A percentile compares a stretch with the other conserved stretches of the same genome.
Evolutionary conservation across 2,329 filamentous ascomycete genomes (phyloP).

Genomic region (Talaromyces albobiverticillius): DNA sequence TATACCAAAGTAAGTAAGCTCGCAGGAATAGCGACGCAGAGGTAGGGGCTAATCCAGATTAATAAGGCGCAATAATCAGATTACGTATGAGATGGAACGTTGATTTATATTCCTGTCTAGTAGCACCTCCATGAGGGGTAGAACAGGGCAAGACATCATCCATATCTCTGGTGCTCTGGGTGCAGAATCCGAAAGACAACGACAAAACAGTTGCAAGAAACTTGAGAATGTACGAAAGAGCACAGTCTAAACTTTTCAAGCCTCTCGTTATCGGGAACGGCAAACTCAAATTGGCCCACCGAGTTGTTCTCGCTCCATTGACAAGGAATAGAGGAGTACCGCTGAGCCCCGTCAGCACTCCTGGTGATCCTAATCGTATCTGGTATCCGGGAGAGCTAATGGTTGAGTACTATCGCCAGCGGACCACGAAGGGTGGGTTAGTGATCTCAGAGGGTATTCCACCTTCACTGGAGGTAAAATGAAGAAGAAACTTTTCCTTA

Average conservation of each 20-base stretch:
- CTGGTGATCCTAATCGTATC: slow-evolving; percentile 48
- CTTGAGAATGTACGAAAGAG: slow-evolving; percentile 11
- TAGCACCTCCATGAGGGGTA: too few relatives aligned
- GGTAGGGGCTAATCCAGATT: too few relatives aligned
- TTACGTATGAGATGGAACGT: too few relatives aligned
- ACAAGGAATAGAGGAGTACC: slow-evolving; percentile 54
- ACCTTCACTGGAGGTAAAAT: slow-evolving; percentile 39
- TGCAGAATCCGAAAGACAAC: too few relatives aligned
- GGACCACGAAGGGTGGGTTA: slow-evolving; percentile 34
- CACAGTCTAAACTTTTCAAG: slow-evolving; percentile 39
- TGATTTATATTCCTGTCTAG: too few relatives aligned
- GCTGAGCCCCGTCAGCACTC: slow-evolving; percentile 38
- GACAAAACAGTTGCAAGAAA: background rate
- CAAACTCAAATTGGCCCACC: slow-evolving; percentile 49
- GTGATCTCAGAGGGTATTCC: slow-evolving; percentile 38
- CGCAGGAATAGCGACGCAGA: too few relatives aligned
- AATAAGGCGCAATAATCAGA: too few relatives aligned
- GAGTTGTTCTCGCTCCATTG: slow-evolving; percentile 52
- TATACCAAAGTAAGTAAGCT: too few relatives aligned
- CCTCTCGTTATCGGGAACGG: slow-evolving; percentile 47
- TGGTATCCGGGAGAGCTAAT: slow-evolving; percentile 48
- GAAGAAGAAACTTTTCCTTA: too few relatives aligned
- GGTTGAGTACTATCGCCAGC: slow-evolving; percentile 40
- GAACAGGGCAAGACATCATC: too few relatives aligned
- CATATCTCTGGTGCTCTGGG: too few relatives aligned